phyloP scores from a whole-genome alignment of 2,329 filamentous ascomycete genomes.

The Emergomyces orientalis region DNA sequence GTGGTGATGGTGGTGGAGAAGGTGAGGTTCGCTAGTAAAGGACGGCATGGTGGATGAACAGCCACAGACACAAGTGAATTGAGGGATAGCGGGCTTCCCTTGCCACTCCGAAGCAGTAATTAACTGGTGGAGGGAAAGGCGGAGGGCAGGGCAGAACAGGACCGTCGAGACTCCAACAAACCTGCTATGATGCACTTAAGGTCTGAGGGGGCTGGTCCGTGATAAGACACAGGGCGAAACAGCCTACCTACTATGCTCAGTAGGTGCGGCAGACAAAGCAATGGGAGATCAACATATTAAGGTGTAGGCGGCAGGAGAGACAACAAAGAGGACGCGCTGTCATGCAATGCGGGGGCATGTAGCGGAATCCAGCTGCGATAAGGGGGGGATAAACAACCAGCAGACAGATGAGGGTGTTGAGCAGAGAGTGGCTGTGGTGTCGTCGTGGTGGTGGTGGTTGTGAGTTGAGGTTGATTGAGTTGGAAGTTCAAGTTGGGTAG shows the following conservation, averaged over 20 bases:
- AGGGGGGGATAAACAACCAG: not conserved
- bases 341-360: not conserved
- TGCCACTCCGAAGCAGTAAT: not conserved
- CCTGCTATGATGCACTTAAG: not conserved
- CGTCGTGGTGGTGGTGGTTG: not conserved
- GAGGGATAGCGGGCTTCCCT: not conserved
- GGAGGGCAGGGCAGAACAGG: not conserved
- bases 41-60: conserved; percentile 27
- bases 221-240: not conserved
- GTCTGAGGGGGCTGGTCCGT: not conserved
- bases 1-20: conserved; percentile 25
- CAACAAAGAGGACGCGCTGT: not conserved
- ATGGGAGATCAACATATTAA: not conserved
- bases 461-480: not conserved
- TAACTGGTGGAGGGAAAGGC: too few species aligned
- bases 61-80: not conserved
- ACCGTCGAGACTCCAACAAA: not conserved
- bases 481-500: not conserved
- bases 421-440: not conserved
- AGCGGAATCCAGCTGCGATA: not conserved
- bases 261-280: not conserved
- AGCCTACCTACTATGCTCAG: conserved; percentile 3
- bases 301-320: not conserved
- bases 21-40: conserved; percentile 30
- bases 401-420: not conserved